phyloP scores from a whole-genome alignment of 1,284 basidiomycete species.

The Tylopilus orsonianus region DNA sequence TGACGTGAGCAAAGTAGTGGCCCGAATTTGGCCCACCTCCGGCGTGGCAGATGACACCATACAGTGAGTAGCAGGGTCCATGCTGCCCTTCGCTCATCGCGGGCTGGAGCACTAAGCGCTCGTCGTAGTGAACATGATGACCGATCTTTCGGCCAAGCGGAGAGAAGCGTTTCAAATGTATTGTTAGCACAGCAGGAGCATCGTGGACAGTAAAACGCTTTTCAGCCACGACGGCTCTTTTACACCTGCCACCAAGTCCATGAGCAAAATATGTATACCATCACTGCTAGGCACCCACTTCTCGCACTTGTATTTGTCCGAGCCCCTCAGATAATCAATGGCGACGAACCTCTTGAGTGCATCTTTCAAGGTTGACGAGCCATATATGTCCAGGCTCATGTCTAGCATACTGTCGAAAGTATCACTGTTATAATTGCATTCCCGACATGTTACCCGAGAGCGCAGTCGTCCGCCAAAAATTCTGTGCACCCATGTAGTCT shows the following conservation, averaged over 20 bases:
- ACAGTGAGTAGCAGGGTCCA: slow-evolving; percentile 84
- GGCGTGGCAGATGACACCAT: slow-evolving; percentile 92
- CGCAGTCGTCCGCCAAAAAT: slow-evolving; percentile 92
- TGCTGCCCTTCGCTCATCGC: slow-evolving; percentile 82
- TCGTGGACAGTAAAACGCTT: slow-evolving; percentile 88
- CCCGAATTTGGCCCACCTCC: slow-evolving; percentile 93
- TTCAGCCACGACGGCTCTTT: slow-evolving; percentile 82
- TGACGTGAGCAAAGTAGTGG: slow-evolving; percentile 92
- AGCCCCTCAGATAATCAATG: slow-evolving; percentile 81
- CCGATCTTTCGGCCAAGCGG: slow-evolving; percentile 87
- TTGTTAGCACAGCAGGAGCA: slow-evolving; percentile 87
- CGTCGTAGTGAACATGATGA: slow-evolving; percentile 77
- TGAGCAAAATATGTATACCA: neutral
- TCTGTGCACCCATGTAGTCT: slow-evolving; percentile 92
- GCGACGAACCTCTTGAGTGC: slow-evolving; percentile 85
- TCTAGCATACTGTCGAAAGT: slow-evolving; percentile 97
- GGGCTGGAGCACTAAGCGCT: slow-evolving; percentile 72
- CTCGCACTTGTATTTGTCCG: slow-evolving; percentile 98
- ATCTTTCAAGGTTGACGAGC: slow-evolving; percentile 62
- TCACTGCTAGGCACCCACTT: slow-evolving; percentile 59
- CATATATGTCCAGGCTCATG: slow-evolving; percentile 85
- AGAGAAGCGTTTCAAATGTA: slow-evolving; percentile 97
- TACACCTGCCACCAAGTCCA: slow-evolving; percentile 61
- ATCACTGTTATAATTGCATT: slow-evolving; percentile 88
- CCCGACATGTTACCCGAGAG: slow-evolving; percentile 88